Percentiles rank a stretch among this genome's conserved stretches.
These are phyloP conservation scores for Fusarium metavorans DNA, from an alignment of 2,329 filamentous ascomycete genomes.

Conservation along the genomic window DNA sequence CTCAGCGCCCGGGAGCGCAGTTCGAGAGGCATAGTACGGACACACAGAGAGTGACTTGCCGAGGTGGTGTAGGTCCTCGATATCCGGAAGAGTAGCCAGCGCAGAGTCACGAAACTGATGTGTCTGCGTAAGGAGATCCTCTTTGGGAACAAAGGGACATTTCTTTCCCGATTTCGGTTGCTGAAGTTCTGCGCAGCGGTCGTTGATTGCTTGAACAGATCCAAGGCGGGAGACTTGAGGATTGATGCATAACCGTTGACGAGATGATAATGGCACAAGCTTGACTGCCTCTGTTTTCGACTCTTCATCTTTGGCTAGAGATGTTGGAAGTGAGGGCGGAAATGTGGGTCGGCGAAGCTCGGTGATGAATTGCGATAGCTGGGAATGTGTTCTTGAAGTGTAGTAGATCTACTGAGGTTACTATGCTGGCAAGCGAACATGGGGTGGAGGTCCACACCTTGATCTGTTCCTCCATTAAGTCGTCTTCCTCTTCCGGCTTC, in stretches of 20 bases:
- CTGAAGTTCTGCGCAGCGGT: slow-evolving; percentile 90
- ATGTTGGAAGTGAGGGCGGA: slow-evolving; percentile 74
- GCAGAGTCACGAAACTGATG: slow-evolving; percentile 88
- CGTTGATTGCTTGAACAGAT: slow-evolving; percentile 86
- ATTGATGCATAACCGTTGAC: slow-evolving; percentile 93
- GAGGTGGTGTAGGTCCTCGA: slow-evolving; percentile 86
- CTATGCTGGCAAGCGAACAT: slow-evolving; percentile 31
- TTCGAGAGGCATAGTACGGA: slow-evolving; percentile 94
- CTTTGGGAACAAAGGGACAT: slow-evolving; percentile 83
- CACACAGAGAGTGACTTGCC: slow-evolving; percentile 86
- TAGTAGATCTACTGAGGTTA: slow-evolving; percentile 77
- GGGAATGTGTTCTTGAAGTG: slow-evolving; percentile 92
- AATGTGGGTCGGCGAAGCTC: slow-evolving; percentile 84
- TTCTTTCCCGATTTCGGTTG: slow-evolving; percentile 70
- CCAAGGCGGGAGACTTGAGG: slow-evolving; percentile 79
- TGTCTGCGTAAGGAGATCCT: slow-evolving; percentile 77
- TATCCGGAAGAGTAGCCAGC: slow-evolving; percentile 88
- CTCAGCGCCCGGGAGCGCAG: slow-evolving; percentile 85
- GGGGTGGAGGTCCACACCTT: slow-evolving; percentile 63
- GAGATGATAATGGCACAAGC: slow-evolving; percentile 84
- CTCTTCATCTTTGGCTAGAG: slow-evolving; percentile 47
- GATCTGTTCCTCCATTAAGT: slow-evolving; percentile 70
- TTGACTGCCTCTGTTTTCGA: slow-evolving; percentile 67
- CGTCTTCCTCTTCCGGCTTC: slow-evolving; percentile 54
- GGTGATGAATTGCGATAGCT: slow-evolving; percentile 87